Percentiles rank a stretch among this genome's conserved stretches.
phyloP scores from a whole-genome alignment of 2,329 filamentous ascomycete genomes.

The Xylaria sp. region DNA sequence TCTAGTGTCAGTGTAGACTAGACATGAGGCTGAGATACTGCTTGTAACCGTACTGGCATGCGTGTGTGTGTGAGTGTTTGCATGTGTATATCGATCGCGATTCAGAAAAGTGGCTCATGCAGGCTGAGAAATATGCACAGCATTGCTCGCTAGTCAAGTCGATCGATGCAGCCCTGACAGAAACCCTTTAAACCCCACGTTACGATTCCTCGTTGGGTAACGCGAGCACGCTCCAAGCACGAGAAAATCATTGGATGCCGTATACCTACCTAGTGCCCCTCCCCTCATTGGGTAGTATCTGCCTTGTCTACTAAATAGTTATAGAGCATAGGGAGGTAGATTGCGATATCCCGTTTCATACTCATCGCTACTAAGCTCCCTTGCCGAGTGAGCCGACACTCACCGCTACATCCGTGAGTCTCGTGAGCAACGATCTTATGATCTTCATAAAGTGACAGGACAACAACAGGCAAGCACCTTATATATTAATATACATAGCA shows the following conservation, averaged over 20 bases:
- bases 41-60: background rate
- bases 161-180: slow-evolving; percentile 22
- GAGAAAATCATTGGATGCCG: background rate
- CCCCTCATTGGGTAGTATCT: background rate
- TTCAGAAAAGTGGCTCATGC: slow-evolving; percentile 26
- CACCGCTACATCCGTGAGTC: slow-evolving; percentile 14
- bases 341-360: background rate
- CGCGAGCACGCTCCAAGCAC: background rate
- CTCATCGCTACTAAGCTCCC: background rate
- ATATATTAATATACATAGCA: background rate
- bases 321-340: background rate
- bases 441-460: background rate
- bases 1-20: background rate
- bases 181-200: slow-evolving; percentile 10
- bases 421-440: slow-evolving; percentile 11
- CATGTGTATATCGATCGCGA: slow-evolving; percentile 1
- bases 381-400: slow-evolving; percentile 19
- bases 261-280: background rate
- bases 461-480: slow-evolving; percentile 3
- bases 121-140: slow-evolving; percentile 23
- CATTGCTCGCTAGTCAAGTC: slow-evolving; percentile 14
- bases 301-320: background rate
- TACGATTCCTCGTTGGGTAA: background rate
- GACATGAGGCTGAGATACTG: slow-evolving; percentile 30
- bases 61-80: background rate